Conservation (phyloP, 2,329 filamentous ascomycete genomes). For the Xylaria sp. region DNA sequence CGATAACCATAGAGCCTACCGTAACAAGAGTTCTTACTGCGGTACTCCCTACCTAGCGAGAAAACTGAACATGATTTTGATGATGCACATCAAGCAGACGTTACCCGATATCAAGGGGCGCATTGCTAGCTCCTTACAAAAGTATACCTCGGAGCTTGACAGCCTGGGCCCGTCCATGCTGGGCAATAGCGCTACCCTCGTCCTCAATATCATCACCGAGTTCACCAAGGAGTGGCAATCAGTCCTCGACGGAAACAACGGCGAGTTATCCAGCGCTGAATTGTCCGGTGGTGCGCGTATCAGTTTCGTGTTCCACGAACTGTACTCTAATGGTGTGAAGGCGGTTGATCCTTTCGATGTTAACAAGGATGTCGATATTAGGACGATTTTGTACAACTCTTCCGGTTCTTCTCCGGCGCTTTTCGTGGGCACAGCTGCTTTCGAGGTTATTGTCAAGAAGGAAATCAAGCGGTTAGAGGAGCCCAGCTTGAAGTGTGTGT, state of each 20-base stretch:
- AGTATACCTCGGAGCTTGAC: constrained; percentile 77
- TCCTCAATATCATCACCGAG: constrained; percentile 97
- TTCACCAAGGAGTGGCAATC: constrained; percentile 98
- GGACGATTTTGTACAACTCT: constrained; percentile 96
- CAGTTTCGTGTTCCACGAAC: constrained; percentile 97
- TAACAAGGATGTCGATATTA: constrained; percentile 96
- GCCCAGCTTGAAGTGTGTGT: constrained; percentile 94
- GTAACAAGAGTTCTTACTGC: constrained; percentile 98
- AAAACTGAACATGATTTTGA: constrained; percentile 96
- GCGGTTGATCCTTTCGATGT: constrained; percentile 95
- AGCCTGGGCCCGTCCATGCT: constrained; percentile 89
- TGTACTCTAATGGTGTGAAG: constrained; percentile 96
- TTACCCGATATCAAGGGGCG: constrained; percentile 97
- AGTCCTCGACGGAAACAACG: constrained; percentile 92
- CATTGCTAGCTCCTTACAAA: constrained; percentile 88
- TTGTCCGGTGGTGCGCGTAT: constrained; percentile 96
- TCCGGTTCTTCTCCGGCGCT: constrained; percentile 96
- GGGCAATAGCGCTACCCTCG: constrained; percentile 91
- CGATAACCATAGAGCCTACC: constrained; percentile 96
- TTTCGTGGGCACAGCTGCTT: constrained; percentile 96
- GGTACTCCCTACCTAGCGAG: constrained; percentile 94
- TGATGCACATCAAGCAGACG: constrained; percentile 99
- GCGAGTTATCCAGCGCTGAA: constrained; percentile 88
- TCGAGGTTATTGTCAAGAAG: constrained; percentile 97
- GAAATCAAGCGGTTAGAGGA: constrained; percentile 96